A percentile compares a stretch with the other conserved stretches of the same genome.
phyloP scores from a whole-genome alignment of 208 protist genomes.

The Leishmania amazonensis region DNA sequence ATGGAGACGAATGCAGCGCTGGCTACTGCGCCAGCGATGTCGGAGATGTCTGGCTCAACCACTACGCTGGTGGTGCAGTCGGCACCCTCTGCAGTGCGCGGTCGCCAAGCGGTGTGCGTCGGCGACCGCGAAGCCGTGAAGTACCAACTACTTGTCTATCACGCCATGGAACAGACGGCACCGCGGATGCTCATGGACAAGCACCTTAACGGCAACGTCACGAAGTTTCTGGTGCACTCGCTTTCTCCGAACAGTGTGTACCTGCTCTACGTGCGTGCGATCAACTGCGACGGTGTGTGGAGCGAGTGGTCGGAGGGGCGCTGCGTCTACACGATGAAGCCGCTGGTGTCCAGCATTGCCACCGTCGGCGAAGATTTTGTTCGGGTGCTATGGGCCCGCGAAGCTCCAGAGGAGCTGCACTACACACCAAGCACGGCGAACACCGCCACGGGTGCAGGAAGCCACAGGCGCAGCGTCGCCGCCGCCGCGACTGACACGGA shows the following conservation, averaged over 20 bases:
- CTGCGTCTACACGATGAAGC: constrained; percentile 87
- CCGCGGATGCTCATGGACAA: constrained; percentile 56
- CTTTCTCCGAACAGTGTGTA: constrained; percentile 79
- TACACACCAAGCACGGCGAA: constrained; percentile 14
- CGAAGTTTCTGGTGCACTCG: constrained; percentile 40
- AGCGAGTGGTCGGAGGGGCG: constrained; percentile 85
- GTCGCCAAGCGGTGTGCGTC: constrained; percentile 7
- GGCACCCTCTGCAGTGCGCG: not conserved
- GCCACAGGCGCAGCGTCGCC: constrained; percentile 1
- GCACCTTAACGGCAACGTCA: constrained; percentile 51
- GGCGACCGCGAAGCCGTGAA: constrained; percentile 30
- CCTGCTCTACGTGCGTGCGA: constrained; percentile 55
- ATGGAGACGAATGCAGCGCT: not conserved
- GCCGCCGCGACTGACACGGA: not conserved
- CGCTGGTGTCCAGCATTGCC: constrained; percentile 51
- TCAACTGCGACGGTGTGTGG: constrained; percentile 77
- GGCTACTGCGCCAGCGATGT: not conserved
- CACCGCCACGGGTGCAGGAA: not conserved
- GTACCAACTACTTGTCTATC: constrained; percentile 48
- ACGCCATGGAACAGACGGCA: constrained; percentile 26
- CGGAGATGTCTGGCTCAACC: not conserved
- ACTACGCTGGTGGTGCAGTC: not conserved
- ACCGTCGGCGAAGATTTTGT: constrained; percentile 90
- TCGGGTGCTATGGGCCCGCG: constrained; percentile 70
- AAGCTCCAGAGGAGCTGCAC: constrained; percentile 66